Evolutionary conservation across 768 basidiomycete species (phyloP).

Genomic region (Pilatotrama ljubarskyi): DNA sequence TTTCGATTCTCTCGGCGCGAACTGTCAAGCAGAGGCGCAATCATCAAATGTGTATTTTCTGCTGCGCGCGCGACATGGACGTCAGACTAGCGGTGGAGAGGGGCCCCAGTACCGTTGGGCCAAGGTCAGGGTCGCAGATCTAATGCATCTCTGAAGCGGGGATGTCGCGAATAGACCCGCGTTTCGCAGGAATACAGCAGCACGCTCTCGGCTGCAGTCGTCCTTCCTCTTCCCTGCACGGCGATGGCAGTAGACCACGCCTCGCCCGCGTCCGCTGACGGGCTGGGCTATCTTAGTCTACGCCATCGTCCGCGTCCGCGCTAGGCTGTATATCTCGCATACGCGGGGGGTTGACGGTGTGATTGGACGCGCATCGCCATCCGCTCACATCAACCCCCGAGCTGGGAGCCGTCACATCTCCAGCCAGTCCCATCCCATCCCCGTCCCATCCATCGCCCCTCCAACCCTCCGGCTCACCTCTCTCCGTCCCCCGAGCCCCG

Average conservation of each 20-base stretch:
- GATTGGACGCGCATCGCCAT: conserved; percentile 13
- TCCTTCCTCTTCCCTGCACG: neutral
- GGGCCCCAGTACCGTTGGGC: neutral
- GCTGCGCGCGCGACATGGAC: neutral
- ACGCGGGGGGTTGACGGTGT: neutral
- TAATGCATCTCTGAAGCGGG: too few species aligned
- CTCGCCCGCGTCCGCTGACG: neutral
- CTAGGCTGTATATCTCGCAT: too few species aligned
- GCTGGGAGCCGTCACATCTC: conserved; percentile 2
- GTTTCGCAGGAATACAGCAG: neutral
- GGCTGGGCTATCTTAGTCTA: neutral
- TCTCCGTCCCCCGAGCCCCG: neutral
- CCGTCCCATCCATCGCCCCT: neutral
- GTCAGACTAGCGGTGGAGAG: neutral
- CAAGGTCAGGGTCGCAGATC: neutral
- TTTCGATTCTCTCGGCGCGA: too few species aligned
- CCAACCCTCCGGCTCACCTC: neutral
- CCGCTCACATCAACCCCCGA: conserved; percentile 12
- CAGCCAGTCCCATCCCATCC: neutral
- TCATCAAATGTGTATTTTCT: too few species aligned
- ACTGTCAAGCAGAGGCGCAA: too few species aligned
- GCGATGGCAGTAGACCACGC: neutral
- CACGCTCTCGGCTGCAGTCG: neutral
- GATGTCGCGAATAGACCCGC: neutral
- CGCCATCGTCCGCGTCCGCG: neutral